phyloP scores from a whole-genome alignment of 1,284 basidiomycete genomes.

The Cutaneotrichosporon curvatum region DNA sequence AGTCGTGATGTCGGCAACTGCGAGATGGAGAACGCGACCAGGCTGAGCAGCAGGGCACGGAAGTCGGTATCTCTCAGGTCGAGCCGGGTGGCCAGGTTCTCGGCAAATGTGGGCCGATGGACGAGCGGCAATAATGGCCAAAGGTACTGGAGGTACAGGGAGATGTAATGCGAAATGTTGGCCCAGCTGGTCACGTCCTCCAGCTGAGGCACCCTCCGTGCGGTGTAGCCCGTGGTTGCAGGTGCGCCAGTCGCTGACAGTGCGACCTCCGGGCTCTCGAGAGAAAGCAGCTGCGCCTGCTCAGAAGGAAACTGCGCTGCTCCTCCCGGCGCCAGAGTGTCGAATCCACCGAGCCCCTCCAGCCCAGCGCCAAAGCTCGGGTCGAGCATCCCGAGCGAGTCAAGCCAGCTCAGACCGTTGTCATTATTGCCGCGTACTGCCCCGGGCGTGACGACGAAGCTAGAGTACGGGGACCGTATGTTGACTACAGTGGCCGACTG shows the following conservation, averaged over 20 bases:
- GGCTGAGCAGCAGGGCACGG: conserved; percentile 40
- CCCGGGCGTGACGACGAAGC: conserved; percentile 17
- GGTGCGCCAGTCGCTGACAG: conserved; percentile 1
- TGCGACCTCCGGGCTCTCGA: conserved; percentile 30
- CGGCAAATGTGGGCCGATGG: conserved; percentile 44
- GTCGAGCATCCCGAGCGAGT: conserved; percentile 10
- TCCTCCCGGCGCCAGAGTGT: conserved; percentile 3
- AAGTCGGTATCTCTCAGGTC: conserved; percentile 43
- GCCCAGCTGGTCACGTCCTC: conserved; percentile 44
- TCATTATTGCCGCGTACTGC: conserved; percentile 8
- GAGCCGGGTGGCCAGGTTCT: conserved; percentile 38
- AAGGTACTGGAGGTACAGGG: conserved; percentile 42
- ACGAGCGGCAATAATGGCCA: conserved; percentile 44
- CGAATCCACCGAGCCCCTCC: conserved; percentile 11
- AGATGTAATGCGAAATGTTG: conserved; percentile 42
- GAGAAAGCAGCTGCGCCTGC: conserved; percentile 35
- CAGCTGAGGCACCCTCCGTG: conserved; percentile 29
- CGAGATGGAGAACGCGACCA: conserved; percentile 45
- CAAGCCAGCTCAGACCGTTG: conserved; percentile 22
- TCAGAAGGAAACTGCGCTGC: conserved; percentile 23
- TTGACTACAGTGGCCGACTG: background rate
- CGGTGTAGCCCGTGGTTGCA: background rate
- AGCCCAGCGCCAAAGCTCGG: background rate
- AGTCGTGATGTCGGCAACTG: conserved; percentile 42
- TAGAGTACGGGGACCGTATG: conserved; percentile 15